Percentiles rank a stretch among this genome's conserved stretches.
phyloP scores from a whole-genome alignment of 83 land plant genomes.

The Larix sibirica region DNA sequence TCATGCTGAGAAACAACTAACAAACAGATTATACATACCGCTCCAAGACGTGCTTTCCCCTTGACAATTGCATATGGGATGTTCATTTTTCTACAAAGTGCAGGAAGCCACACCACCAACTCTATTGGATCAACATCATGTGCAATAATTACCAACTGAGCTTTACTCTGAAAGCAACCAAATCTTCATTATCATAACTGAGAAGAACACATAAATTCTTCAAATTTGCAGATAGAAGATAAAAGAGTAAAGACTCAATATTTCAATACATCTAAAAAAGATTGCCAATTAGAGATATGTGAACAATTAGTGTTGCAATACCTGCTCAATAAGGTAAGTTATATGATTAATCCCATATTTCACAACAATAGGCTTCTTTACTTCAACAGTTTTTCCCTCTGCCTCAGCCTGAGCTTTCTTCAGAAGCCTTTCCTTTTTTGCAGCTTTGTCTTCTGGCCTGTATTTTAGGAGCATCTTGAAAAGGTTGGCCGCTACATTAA shows the following conservation, averaged over 20 bases:
- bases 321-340: constrained; percentile 81
- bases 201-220: no score
- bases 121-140: constrained; percentile 91
- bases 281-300: no score
- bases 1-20: no score
- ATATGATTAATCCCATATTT: constrained; percentile 78
- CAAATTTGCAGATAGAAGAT: no score
- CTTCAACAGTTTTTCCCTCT: constrained; percentile 59
- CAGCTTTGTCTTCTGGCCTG: constrained; percentile 68
- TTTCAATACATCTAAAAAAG: no score
- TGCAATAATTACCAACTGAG: constrained; percentile 79
- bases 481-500: constrained; percentile 53
- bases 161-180: constrained; percentile 58
- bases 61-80: constrained; percentile 77
- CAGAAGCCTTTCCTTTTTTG: constrained; percentile 75
- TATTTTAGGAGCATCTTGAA: constrained; percentile 83
- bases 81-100: constrained; percentile 82
- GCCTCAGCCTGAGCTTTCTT: constrained; percentile 80
- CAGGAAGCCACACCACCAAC: constrained; percentile 82
- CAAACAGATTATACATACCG: constrained; percentile 19
- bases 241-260: no score
- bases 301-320: not conserved
- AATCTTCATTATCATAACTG: no score
- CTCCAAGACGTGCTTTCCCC: constrained; percentile 73
- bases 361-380: constrained; percentile 79